phyloP scores from a whole-genome alignment of 228 moss, liverwort and hornwort species.

The Sphagnum magellanicum region DNA sequence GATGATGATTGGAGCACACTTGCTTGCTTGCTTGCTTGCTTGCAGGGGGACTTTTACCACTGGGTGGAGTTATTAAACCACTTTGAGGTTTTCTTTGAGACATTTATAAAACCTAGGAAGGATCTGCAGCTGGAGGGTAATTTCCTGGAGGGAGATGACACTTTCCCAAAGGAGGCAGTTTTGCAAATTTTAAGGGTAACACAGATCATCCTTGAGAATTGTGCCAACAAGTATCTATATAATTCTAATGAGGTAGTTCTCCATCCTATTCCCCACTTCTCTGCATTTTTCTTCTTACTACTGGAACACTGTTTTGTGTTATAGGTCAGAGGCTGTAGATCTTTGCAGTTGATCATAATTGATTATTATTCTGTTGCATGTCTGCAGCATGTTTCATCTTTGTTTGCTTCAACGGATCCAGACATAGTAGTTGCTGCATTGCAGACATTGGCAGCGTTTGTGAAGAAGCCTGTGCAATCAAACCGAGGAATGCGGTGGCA shows the following conservation, averaged over 20 bases:
- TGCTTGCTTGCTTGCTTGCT: neutral
- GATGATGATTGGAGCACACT: neutral
- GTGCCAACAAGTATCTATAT: slow-evolving; percentile 81
- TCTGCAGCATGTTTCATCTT: slow-evolving; percentile 84
- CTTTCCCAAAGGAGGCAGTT: slow-evolving; percentile 83
- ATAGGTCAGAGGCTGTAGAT: neutral
- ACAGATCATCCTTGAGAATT: slow-evolving; percentile 90
- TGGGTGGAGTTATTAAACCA: slow-evolving; percentile 95
- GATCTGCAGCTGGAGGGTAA: slow-evolving; percentile 90
- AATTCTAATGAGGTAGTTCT: slow-evolving; percentile 77
- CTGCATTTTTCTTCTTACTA: neutral
- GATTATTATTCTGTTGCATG: slow-evolving; percentile 6
- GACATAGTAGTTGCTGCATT: slow-evolving; percentile 86
- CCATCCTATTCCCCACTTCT: neutral
- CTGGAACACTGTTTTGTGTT: neutral
- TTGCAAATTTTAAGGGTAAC: slow-evolving; percentile 92
- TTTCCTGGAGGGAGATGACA: slow-evolving; percentile 59
- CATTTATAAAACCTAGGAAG: slow-evolving; percentile 83
- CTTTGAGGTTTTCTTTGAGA: slow-evolving; percentile 93
- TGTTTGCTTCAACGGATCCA: slow-evolving; percentile 94
- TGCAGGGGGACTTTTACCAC: slow-evolving; percentile 93
- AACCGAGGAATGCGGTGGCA: slow-evolving; percentile 98
- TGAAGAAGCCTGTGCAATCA: slow-evolving; percentile 88
- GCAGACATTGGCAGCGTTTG: slow-evolving; percentile 92
- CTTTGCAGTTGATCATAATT: neutral